Conservation (phyloP, 176 grass and related monocot species). For the Bonia amplexicaulis region DNA sequence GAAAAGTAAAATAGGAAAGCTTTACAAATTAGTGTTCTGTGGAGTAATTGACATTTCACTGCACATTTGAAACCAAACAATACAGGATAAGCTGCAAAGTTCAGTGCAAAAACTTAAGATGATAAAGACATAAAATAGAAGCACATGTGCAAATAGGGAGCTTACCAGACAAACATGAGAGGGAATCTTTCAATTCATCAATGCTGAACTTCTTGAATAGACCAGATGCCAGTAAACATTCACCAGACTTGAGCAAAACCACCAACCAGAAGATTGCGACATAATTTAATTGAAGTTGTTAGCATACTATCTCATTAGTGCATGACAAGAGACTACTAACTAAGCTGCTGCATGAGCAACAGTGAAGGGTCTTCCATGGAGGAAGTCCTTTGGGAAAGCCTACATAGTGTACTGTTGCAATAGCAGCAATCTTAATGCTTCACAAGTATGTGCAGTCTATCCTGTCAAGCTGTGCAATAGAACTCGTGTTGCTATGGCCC, state of each 20-base stretch:
- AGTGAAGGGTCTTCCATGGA: conserved; percentile 11
- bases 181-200: not conserved
- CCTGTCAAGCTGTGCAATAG: too few relatives aligned
- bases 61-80: not conserved
- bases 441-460: not conserved
- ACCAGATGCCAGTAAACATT: conserved; percentile 2
- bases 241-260: not conserved
- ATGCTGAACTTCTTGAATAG: conserved; percentile 4
- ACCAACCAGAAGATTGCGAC: conserved; percentile 20
- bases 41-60: not conserved
- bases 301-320: not conserved
- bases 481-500: too few relatives aligned
- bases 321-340: conserved; percentile 10
- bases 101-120: not conserved
- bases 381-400: conserved; percentile 2
- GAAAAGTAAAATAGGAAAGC: not conserved
- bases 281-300: conserved; percentile 21
- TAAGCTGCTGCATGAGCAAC: not conserved
- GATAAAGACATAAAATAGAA: not conserved
- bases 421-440: not conserved
- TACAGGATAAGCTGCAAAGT: not conserved
- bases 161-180: not conserved
- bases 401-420: not conserved
- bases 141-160: not conserved
- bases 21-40: not conserved